Base-by-base conservation (phyloP, 1,284 basidiomycete species). In the Fomitopsis pinicola region DNA sequence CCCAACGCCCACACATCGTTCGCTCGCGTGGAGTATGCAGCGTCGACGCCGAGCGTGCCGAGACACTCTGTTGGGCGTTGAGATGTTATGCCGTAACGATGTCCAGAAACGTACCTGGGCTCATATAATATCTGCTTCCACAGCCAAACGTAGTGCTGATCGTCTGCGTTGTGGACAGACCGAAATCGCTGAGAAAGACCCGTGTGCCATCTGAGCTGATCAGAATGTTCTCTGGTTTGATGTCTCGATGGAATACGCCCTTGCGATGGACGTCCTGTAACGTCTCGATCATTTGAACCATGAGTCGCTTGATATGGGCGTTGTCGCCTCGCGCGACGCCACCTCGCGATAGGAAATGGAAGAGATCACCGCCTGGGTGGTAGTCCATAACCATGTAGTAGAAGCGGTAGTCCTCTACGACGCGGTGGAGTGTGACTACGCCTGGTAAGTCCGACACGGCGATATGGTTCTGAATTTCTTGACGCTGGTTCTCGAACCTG, bases 211-310 rank as follows among this genome's bases (percentile, higher is more conserved):
- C 68, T 5, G 65, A 64, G 38, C 57, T 80, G 67, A 85, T 85
- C 26, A 92, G 76, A 63, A 91, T 84, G 73, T 92, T 91, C 69
- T 90, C 88, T 0, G 89, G 88, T 72, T 91, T 91, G 59, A 91
- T 77, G 68, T 91, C 89, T 36, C 88, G 85, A 69, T 89, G 88
- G 71, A 79, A 88, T 69, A 90, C 82, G 33, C 84, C 83, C 55
- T 79, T 73, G 22, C 71, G 68, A 71, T 90, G 88, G 69, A 86
- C 87, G 64, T 81, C 80, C 38, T 83, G 77, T 59, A 89, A 79
- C 6, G 86, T 84, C 64, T 87, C 85, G 65, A 89, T 71, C 66
- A 90, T 82, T 71, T 87, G 85, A 30, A 82, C 68, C 72, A 85
- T 83, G 52, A 83, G 77, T 19, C 67, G 67, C 62, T 66, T 68